Base-by-base conservation (phyloP, 2,329 filamentous ascomycete genomes). In the Alternaria angustiovoidea region DNA sequence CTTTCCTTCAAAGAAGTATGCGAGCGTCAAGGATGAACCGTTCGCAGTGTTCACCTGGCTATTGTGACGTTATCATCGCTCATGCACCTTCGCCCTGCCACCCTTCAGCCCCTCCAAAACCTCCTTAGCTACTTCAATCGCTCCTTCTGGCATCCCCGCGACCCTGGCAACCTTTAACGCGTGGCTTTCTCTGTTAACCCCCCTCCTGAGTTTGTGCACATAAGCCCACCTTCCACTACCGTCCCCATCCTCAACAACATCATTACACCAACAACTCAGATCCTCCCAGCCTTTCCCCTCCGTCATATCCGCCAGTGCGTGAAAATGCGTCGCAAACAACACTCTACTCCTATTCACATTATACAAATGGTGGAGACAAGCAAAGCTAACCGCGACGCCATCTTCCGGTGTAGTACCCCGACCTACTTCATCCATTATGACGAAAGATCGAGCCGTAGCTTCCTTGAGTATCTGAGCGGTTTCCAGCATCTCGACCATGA, bases 401-500 rank as follows among this genome's bases (percentile, higher is more conserved):
- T 98, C 95, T 72, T 94, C 91, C 0, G 94, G 93, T 20, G 95
- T 97, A 0, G 96, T 99, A 8, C 95, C 95, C 48, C 95, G 86
- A 0, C 95, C 95, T 38, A 99, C 92, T 82, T 99, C 95, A 77
- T 99, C 95, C 94, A 99, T 98, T 77, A 99, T 94, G 62, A 85
- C 94, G 71, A 99, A 96, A 0, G 91, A 95, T 24, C 90, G 86
- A 1, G 88, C 81, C 1, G 94, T 98, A 0, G 95, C 94, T 67
- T 91, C 86, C 62, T 90, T 91, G 53, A 99, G 85, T 54, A 99
- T 99, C 26, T 91, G 86, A 2, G 94, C 94, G 20, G 95, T 97
- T 80, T 99, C 95, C 2, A 97, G 86, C 95, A 99, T 99, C 81
- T 99, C 95, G 1, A 98, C 93, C 95, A 99, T 98, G 79, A 99